Conservation (phyloP, 768 basidiomycete species). For the Suillus weaverae region DNA sequence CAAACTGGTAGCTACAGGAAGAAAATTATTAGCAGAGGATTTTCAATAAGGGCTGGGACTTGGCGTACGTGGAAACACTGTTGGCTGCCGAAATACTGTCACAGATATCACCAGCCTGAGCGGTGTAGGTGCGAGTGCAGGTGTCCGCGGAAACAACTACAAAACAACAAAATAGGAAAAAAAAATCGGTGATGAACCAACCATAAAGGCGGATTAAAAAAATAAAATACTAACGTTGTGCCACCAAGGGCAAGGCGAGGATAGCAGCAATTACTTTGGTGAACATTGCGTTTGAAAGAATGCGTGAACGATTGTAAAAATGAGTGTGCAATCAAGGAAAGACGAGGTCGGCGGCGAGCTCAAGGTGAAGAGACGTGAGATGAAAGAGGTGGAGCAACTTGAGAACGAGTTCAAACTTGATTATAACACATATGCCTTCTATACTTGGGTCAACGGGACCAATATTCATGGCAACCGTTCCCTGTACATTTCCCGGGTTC, state of each 20-base stretch:
- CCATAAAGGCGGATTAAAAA: neutral
- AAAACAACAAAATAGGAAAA: constrained; percentile 5
- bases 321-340: constrained; percentile 17
- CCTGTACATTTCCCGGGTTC: neutral
- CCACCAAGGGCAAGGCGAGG: constrained; percentile 48
- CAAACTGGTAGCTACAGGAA: constrained; percentile 66
- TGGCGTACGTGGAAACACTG: constrained; percentile 57
- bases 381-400: neutral
- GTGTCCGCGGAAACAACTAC: constrained; percentile 28
- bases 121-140: constrained; percentile 63
- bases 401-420: neutral
- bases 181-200: neutral
- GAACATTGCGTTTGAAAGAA: constrained; percentile 36
- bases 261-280: constrained; percentile 38
- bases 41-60: constrained; percentile 21
- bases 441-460: neutral
- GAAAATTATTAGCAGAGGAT: neutral
- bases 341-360: constrained; percentile 8
- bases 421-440: neutral
- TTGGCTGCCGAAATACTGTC: constrained; percentile 68
- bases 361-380: constrained; percentile 1
- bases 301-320: constrained; percentile 17
- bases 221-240: constrained; percentile 37
- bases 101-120: constrained; percentile 63
- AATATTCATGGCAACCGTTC: constrained; percentile 5